These are phyloP conservation scores for Diospyros lotus DNA, from an alignment of 148 eudicot species.

Conservation along the genomic window DNA sequence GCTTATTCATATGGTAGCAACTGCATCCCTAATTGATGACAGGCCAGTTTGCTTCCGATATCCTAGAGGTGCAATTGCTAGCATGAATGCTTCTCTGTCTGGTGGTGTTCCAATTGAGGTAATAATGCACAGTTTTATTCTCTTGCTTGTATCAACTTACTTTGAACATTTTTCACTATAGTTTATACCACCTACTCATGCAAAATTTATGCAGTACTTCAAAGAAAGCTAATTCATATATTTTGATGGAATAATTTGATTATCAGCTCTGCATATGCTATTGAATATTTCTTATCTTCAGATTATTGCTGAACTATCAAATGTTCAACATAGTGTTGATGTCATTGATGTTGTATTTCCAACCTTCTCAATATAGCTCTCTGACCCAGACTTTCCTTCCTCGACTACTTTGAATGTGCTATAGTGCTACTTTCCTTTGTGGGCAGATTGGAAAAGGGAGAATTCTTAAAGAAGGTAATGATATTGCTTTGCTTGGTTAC, in stretches of 20 bases:
- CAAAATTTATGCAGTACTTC: background rate
- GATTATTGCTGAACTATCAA: background rate
- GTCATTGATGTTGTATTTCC: background rate
- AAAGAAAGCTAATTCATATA: background rate
- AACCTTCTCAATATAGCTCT: background rate
- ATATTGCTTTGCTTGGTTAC: constrained; percentile 75
- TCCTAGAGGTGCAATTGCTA: constrained; percentile 67
- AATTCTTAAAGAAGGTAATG: constrained; percentile 70
- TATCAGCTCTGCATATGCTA: background rate
- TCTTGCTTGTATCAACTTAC: background rate
- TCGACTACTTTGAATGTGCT: too few relatives aligned
- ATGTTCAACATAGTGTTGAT: background rate
- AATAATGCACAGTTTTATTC: constrained; percentile 7
- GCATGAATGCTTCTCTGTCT: constrained; percentile 25
- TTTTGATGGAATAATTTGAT: background rate
- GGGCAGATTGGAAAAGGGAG: constrained; percentile 80
- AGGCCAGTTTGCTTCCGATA: constrained; percentile 86
- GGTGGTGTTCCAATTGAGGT: constrained; percentile 66
- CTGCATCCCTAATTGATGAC: constrained; percentile 69
- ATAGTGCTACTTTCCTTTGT: constrained; percentile 1
- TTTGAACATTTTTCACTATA: background rate
- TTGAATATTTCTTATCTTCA: background rate
- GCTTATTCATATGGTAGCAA: constrained; percentile 77
- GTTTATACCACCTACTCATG: background rate
- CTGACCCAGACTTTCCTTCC: background rate